phyloP scores from a whole-genome alignment of 164 flowering plant species.

The Stephania japonica region DNA sequence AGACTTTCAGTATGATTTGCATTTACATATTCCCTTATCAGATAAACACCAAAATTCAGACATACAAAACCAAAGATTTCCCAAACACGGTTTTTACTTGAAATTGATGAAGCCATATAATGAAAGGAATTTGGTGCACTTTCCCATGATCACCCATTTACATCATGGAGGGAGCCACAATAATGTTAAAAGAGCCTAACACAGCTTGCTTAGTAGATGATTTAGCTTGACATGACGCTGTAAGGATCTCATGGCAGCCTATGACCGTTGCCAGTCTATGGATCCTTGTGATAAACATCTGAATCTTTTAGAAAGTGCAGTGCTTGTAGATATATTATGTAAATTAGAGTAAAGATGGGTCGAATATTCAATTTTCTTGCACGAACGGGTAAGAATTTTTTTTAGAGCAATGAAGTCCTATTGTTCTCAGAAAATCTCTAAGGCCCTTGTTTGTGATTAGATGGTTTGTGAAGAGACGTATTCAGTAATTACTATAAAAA shows the following conservation, averaged over 20 bases:
- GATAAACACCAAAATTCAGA: not conserved
- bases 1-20: not conserved
- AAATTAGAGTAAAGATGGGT: too few species aligned
- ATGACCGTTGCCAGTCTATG: not conserved
- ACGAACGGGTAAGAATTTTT: too few species aligned
- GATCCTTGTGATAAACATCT: not conserved
- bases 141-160: not conserved
- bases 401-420: too few species aligned
- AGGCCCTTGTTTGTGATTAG: not conserved
- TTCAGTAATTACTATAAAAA: too few species aligned
- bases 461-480: not conserved
- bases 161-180: not conserved
- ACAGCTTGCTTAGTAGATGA: not conserved
- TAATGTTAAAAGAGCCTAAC: not conserved
- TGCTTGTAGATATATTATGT: too few species aligned
- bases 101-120: not conserved
- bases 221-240: not conserved
- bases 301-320: too few species aligned
- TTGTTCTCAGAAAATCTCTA: not conserved
- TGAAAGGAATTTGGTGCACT: not conserved
- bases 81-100: not conserved
- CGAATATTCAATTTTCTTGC: too few species aligned
- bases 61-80: not conserved
- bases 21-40: too few species aligned
- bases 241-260: not conserved